Evolutionary conservation across 1,139 yeast species (phyloP), one percentile per base, ranked within the genome.

Genomic region (Protomyces inundatus): DNA sequence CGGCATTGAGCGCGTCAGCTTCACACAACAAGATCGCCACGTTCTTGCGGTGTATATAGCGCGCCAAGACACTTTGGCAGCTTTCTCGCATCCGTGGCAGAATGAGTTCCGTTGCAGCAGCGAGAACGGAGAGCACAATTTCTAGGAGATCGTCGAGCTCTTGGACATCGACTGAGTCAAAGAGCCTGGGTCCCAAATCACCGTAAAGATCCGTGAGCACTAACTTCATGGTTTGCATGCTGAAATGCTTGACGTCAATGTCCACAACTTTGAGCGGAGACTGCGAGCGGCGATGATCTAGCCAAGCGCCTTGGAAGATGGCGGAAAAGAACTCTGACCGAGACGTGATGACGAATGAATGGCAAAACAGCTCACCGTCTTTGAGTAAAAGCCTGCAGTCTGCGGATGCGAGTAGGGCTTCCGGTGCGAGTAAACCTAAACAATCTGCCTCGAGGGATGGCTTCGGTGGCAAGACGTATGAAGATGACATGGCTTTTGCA

Each of bases 201-300:
- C 95, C 95, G 70, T 85, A 83, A 0, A 90, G 71, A 70, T 84
- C 86, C 35, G 74, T 75, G 66, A 88, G 70, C 0, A 88, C 76
- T 1, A 84, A 73, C 0, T 71, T 70, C 72, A 90, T 85, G n/a
- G 81, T 82, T 0, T 70, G 68, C 7, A 67, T 68, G 0, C 78
- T 68, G 6, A 85, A 76, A 60, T 82, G 81, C 2, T 75, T 73
- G 23, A 58, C 62, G 52, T 58, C 39, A 62, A 88, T 79, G 50
- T 80, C 77, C 23, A 85, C 68, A 5, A 37, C 66, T 0, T 69
- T 66, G 14, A 64, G 66, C 37, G 56, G 39, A 36, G 61, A 23
- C 39, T 10, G 65, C 59, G 59, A 30, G 30, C 68, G 65, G 4
- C 70, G 65, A 54, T 45, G 40, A 40, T 32, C 4, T 54, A 53